These are phyloP conservation scores for Pseudozyma tsukubaensis DNA, from an alignment of 1,284 basidiomycete species.

Conservation along the genomic window DNA sequence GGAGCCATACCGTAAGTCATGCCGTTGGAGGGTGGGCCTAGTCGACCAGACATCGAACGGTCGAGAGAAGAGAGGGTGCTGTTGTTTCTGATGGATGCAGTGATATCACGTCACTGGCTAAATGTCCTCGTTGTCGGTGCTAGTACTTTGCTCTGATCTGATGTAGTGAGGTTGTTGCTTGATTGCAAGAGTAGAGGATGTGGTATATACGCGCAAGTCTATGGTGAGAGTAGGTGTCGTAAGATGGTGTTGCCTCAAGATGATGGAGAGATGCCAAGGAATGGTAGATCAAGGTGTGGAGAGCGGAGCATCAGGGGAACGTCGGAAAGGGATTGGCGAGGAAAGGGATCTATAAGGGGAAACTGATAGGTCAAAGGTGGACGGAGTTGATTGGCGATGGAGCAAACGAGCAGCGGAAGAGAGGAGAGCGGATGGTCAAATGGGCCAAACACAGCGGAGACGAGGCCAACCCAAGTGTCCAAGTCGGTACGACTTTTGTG, in stretches of 20 bases:
- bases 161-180: too few species aligned
- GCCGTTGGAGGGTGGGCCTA: constrained; percentile 13
- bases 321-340: constrained; percentile 16
- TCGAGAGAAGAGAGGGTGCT: not conserved
- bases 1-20: constrained; percentile 54
- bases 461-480: too few species aligned
- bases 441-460: constrained; percentile 23
- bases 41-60: constrained; percentile 26
- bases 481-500: constrained; percentile 26
- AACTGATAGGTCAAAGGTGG: too few species aligned
- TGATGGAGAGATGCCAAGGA: constrained; percentile 9
- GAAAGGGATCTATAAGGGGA: constrained; percentile 33
- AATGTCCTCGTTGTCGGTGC: not conserved
- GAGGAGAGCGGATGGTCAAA: constrained; percentile 3
- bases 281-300: constrained; percentile 18
- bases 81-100: not conserved
- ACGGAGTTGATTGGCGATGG: constrained; percentile 25
- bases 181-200: not conserved
- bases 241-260: too few species aligned
- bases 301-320: constrained; percentile 35
- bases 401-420: constrained; percentile 1
- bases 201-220: too few species aligned
- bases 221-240: too few species aligned
- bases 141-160: too few species aligned
- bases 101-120: too few species aligned